Percentiles rank a stretch among this genome's conserved stretches.
These are phyloP conservation scores for Arabidopsis arenosa DNA, from an alignment of 345 rosid species.

Conservation along the genomic window DNA sequence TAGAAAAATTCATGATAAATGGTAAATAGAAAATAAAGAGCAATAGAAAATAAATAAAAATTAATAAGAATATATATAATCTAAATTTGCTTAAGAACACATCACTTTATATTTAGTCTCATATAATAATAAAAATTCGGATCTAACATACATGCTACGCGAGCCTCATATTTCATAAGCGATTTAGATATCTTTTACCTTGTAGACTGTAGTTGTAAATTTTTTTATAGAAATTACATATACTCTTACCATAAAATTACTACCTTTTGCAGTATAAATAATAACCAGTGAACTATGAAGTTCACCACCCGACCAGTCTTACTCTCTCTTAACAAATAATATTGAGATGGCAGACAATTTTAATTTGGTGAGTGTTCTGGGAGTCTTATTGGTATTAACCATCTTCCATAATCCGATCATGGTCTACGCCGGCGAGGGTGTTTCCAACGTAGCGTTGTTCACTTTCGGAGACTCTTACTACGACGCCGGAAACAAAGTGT, in stretches of 20 bases:
- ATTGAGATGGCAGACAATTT: slow-evolving; percentile 18
- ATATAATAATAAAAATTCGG: not conserved
- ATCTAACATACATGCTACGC: not conserved
- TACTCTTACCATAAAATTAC: not conserved
- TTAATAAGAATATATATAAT: too few species aligned
- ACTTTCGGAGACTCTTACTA: slow-evolving; percentile 43
- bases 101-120: too few species aligned
- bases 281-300: slow-evolving; percentile 1
- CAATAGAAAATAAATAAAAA: too few species aligned
- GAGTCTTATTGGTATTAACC: slow-evolving; percentile 8
- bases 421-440: slow-evolving; percentile 27
- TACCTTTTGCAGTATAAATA: slow-evolving; percentile 25
- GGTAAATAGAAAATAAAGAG: too few species aligned
- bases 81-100: too few species aligned
- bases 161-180: not conserved
- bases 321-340: slow-evolving; percentile 7
- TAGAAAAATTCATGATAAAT: too few species aligned
- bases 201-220: not conserved
- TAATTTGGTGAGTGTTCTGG: slow-evolving; percentile 16
- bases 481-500: slow-evolving; percentile 39
- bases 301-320: not conserved
- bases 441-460: slow-evolving; percentile 27
- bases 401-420: slow-evolving; percentile 18
- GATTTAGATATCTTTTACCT: not conserved
- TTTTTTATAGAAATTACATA: not conserved